Evolutionary conservation across 2,329 filamentous ascomycete genomes (phyloP), one percentile per base, ranked within the genome.

Genomic region (Colletotrichum zoysiae): DNA sequence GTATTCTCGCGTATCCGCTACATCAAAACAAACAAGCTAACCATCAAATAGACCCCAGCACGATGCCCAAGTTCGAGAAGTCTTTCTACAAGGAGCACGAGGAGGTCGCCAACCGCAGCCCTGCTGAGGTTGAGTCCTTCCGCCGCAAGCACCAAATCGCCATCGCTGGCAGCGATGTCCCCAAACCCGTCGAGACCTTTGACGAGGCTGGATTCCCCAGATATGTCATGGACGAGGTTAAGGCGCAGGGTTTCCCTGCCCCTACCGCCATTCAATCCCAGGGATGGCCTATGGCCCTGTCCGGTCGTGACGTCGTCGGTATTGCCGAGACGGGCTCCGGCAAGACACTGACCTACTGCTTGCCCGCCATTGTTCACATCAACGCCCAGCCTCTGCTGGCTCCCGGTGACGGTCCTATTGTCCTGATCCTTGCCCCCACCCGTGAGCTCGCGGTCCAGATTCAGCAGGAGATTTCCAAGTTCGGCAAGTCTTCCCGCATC

Each of bases 291-390:
- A 98, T 98, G 96, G 95, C 96, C 80, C 91, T 99, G 63, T 97
- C 95, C 77, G 96, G 96, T 86, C 95, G 96, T 78, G 96, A 99
- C 82, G 95, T 98, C 73, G 95, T 98, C 79, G 96, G 96, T 91
- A 97, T 99, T 86, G 96, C 96, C 78, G 96, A 99, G 88, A 99
- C 96, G 71, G 96, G 96, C 82, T 99, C 96, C 75, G 96, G 96
- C 88, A 99, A 99, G 92, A 99, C 96, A 5, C 89, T 99, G 76
- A 98, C 95, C 65, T 99, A 99, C 87, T 98, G 95, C 85, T 90
- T 99, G 77, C 96, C 96, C 71, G 94, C 96, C 68, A 99, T 99
- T 77, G 96, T 99, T 74, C 96, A 99, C 89, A 99, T 99, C 88
- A 98, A 99, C 85, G 96, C 96, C 59, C 96, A 99, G 84, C 96